A percentile compares a stretch with the other conserved stretches of the same genome.
Conservation (phyloP, 805 yeast species). For the Dipodascus albidus region DNA sequence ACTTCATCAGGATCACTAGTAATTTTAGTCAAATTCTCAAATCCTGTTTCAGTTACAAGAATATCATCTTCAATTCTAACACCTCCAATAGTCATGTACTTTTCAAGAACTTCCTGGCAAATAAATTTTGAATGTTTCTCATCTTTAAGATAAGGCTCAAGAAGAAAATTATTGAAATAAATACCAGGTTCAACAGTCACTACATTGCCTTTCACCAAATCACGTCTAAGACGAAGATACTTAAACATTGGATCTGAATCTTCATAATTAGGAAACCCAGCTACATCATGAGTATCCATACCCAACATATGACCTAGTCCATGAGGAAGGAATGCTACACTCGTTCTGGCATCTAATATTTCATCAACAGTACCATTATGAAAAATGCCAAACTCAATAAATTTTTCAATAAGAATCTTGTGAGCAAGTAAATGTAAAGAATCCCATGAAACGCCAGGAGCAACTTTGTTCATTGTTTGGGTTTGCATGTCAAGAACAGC, state of each 20-base stretch:
- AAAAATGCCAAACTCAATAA: constrained; percentile 68
- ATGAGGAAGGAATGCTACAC: constrained; percentile 84
- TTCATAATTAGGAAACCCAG: constrained; percentile 74
- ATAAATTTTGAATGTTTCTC: constrained; percentile 44
- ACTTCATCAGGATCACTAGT: constrained; percentile 83
- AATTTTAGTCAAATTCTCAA: constrained; percentile 68
- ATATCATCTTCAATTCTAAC: constrained; percentile 94
- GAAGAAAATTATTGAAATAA: constrained; percentile 75
- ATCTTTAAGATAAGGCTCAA: constrained; percentile 44
- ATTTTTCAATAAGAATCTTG: constrained; percentile 56
- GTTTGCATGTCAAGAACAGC: constrained; percentile 76
- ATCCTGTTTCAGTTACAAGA: constrained; percentile 63
- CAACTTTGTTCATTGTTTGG: constrained; percentile 56
- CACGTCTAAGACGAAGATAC: constrained; percentile 73
- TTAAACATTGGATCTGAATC: constrained; percentile 70
- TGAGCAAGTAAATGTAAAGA: constrained; percentile 75
- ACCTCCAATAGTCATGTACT: constrained; percentile 88
- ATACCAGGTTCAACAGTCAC: constrained; percentile 93
- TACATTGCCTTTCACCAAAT: constrained; percentile 64
- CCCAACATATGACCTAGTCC: constrained; percentile 93
- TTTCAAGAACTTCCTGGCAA: constrained; percentile 52
- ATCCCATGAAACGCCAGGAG: constrained; percentile 82
- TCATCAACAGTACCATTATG: constrained; percentile 46
- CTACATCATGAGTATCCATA: constrained; percentile 94
- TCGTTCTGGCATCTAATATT: constrained; percentile 55